Base-by-base conservation (phyloP, 441 rosid genomes). In the Syzygium malaccense region DNA sequence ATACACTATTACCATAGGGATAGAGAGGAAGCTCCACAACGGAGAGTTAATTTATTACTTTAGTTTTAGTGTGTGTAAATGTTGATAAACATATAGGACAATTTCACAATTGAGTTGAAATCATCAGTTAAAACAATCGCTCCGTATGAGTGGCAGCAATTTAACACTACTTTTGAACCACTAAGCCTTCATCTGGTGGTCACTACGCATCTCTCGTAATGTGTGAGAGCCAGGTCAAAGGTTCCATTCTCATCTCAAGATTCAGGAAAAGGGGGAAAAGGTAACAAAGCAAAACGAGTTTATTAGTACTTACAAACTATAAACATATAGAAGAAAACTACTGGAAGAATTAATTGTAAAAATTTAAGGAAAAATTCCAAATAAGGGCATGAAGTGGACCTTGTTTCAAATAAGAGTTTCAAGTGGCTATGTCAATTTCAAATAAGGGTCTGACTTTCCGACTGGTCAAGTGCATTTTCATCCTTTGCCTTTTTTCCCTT, bases 201-300 rank as follows among this genome's bases (percentile, higher is more conserved):
- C 26, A 56, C 26, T 20, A 26, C 11, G 26, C 71, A 62, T n/a
- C 71, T 62, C 71, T 62, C 37, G 14, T 62, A 37, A 62, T n/a
- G 37, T 14, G 12, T 33, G 5, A 64, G 37, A 30, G 5, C 5
- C 20, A 15, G 0, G 71, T 64, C 3, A 1, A 1, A 30, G 0
- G 71, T 64, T 64, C 9, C 5, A 64, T 30, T 64, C 12, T 64
- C 41, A 15, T 64, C 75, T 64, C 11, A 30, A 3, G 4, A 64
- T 64, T 64, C 23, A 1, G 0, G 19, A 30, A 64, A 64, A 64
- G 0, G 23, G 2, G 3, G 12, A 30, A n/a, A 62, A 62, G 14
- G 37, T n/a, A 64, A 30, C 75, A 64, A 30, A n/a, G 71, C 2
- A 64, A 64, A 33, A 33, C 2, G 4, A 33, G 14, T 33, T 9